Evolutionary conservation across 1,139 yeast genomes (phyloP).

Genomic region (Kodamaea derodonti): DNA sequence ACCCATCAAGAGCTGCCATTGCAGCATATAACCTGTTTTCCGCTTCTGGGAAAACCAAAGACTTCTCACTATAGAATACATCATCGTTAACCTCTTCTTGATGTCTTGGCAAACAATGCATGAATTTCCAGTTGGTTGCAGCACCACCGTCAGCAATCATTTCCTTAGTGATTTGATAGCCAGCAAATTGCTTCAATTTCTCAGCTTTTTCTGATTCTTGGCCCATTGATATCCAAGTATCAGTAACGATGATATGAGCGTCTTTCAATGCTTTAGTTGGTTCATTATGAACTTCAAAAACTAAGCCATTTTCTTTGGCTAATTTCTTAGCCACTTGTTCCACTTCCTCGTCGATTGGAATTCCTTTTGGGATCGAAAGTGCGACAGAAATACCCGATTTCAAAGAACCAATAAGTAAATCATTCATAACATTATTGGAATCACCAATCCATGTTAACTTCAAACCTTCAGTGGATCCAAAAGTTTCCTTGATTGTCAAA

Average conservation of each 20-base stretch:
- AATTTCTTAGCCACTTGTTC: constrained; percentile 51
- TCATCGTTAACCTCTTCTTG: constrained; percentile 91
- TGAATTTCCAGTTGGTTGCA: constrained; percentile 72
- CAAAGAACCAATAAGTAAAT: constrained; percentile 85
- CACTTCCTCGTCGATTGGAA: constrained; percentile 61
- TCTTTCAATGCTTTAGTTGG: constrained; percentile 67
- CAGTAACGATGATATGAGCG: constrained; percentile 89
- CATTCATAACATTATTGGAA: constrained; percentile 92
- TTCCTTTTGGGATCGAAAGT: constrained; percentile 76
- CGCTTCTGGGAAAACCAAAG: constrained; percentile 90
- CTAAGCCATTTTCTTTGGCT: constrained; percentile 50
- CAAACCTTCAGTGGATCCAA: constrained; percentile 55
- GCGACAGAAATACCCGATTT: constrained; percentile 81
- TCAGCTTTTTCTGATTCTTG: constrained; percentile 75
- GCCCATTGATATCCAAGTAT: constrained; percentile 98
- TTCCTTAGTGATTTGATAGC: constrained; percentile 75
- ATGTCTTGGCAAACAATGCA: constrained; percentile 98
- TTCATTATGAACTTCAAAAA: constrained; percentile 63
- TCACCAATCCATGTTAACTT: constrained; percentile 96
- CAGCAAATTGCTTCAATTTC: constrained; percentile 76
- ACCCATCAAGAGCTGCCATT: constrained; percentile 86
- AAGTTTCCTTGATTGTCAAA: constrained; percentile 77
- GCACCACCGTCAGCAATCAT: constrained; percentile 58
- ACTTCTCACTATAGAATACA: constrained; percentile 78
- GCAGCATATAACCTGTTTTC: constrained; percentile 96